These are phyloP conservation scores for Lactarius vividus DNA, from an alignment of 768 basidiomycete genomes.

Conservation along the genomic window DNA sequence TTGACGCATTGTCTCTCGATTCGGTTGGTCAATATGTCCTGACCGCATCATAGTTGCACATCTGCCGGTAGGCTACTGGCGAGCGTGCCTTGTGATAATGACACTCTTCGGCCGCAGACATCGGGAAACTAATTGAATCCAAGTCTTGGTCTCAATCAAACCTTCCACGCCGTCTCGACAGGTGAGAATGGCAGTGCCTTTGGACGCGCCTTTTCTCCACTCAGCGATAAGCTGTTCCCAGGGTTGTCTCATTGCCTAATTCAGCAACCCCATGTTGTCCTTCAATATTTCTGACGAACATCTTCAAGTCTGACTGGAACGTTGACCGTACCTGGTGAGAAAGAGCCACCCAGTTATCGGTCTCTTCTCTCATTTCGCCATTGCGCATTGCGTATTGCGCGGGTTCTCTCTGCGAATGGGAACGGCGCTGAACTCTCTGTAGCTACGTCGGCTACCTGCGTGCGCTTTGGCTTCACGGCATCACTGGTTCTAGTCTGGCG, in stretches of 20 bases:
- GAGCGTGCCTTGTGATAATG: background rate
- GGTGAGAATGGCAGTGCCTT: slow-evolving; percentile 1
- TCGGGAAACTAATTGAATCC: background rate
- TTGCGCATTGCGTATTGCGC: background rate
- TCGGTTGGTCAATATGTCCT: background rate
- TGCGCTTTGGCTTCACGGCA: no score
- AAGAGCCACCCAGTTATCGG: background rate
- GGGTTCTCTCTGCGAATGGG: background rate
- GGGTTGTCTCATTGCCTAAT: background rate
- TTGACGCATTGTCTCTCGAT: background rate
- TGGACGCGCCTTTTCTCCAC: slow-evolving; percentile 11
- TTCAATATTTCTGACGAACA: background rate
- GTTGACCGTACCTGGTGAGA: background rate
- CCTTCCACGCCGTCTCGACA: background rate
- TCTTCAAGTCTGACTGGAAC: background rate
- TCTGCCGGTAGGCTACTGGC: background rate
- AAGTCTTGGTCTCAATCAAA: background rate
- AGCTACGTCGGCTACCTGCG: background rate
- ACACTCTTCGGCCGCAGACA: slow-evolving; percentile 7
- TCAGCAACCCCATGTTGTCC: background rate
- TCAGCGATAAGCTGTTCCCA: background rate
- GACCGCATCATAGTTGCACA: background rate
- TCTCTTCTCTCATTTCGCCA: background rate
- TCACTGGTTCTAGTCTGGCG: background rate
- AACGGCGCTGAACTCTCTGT: background rate